Percentiles rank a stretch among this genome's conserved stretches.
Evolutionary conservation across 345 rosid genomes (phyloP).

Genomic region (Eucalyptus sideroxylon): DNA sequence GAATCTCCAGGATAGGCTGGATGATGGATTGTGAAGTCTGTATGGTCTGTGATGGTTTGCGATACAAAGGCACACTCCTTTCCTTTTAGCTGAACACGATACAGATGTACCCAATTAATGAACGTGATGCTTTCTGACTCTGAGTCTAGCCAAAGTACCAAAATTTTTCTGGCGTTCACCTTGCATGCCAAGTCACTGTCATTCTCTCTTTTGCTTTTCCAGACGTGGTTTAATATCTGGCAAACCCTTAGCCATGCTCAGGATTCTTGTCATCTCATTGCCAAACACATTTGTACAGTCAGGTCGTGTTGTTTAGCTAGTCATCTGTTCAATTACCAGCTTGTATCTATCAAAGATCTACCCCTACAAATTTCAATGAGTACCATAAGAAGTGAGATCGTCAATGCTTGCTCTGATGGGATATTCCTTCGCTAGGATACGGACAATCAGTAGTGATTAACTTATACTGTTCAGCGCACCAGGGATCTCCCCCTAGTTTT

Average conservation of each 20-base stretch:
- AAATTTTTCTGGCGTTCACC: background rate
- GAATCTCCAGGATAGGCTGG: background rate
- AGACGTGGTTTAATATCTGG: background rate
- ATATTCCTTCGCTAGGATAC: background rate
- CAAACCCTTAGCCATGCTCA: background rate
- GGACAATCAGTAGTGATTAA: background rate
- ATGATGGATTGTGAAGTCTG: background rate
- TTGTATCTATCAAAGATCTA: background rate
- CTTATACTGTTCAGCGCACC: background rate
- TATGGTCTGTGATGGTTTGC: background rate
- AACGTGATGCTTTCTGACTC: background rate
- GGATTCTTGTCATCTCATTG: background rate
- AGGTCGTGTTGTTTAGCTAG: background rate
- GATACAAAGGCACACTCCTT: background rate
- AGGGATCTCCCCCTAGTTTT: background rate
- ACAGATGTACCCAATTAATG: background rate
- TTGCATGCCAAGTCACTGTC: background rate
- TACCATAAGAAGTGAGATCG: background rate
- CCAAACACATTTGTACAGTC: background rate
- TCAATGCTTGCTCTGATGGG: background rate
- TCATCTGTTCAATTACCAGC: background rate
- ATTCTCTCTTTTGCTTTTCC: background rate
- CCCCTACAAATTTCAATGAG: background rate
- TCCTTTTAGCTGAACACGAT: background rate
- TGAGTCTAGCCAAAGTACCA: background rate